These are phyloP conservation scores for Kodamaea restingae DNA, from an alignment of 805 yeast genomes.

Conservation along the genomic window DNA sequence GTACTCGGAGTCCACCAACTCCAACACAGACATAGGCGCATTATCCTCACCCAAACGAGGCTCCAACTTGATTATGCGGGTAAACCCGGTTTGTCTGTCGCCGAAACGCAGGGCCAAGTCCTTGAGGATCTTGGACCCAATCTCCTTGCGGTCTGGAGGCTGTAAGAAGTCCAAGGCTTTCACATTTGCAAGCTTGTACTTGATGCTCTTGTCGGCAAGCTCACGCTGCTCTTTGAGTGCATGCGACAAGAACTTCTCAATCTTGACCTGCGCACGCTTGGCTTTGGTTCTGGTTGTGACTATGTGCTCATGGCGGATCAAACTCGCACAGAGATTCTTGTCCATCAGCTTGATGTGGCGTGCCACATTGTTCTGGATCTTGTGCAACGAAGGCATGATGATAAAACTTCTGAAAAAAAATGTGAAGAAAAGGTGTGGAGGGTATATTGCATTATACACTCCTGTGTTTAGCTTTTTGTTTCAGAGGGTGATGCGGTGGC, in stretches of 20 bases:
- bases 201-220: constrained; percentile 13
- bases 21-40: constrained; percentile 85
- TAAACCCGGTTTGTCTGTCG: constrained; percentile 72
- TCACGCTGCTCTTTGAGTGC: constrained; percentile 26
- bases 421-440: background rate
- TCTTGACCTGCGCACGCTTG: constrained; percentile 39
- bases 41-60: constrained; percentile 79
- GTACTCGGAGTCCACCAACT: constrained; percentile 63
- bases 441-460: background rate
- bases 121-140: constrained; percentile 54
- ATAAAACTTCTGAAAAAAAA: constrained; percentile 1
- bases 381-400: constrained; percentile 39
- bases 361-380: constrained; percentile 39
- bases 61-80: constrained; percentile 79
- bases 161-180: constrained; percentile 22
- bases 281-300: constrained; percentile 43
- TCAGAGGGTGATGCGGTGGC: constrained; percentile 59
- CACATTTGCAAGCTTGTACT: constrained; percentile 11
- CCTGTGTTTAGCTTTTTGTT: background rate
- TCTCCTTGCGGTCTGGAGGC: constrained; percentile 24
- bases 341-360: constrained; percentile 43
- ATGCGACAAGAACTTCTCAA: constrained; percentile 34
- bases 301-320: constrained; percentile 41
- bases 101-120: constrained; percentile 63
- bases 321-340: constrained; percentile 40